Evolutionary conservation across 371 early-diverging fungal genomes (phyloP), one percentile per base, ranked within the genome.

Genomic region (Lichtheimia corymbifera): DNA sequence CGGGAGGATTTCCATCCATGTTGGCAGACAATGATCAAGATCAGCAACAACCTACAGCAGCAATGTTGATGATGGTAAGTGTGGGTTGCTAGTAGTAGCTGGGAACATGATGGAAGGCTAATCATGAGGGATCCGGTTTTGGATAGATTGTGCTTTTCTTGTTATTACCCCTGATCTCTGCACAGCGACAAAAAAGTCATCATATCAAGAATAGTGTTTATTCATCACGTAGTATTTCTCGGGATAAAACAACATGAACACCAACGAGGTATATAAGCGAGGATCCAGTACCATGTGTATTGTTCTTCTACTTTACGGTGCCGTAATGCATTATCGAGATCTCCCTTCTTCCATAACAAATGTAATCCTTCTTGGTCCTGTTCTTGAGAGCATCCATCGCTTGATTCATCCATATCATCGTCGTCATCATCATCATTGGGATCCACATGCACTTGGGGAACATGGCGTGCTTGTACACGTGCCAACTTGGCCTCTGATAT

Each of bases 351-450:
- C 67, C 67, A 67, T 13, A 67, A 41, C 27, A 67, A 59, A 44
- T 47, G 50, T 14, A 59, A 44, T 22, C 67, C 67, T 54, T 67
- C 67, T 22, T 67, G 53, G 14, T 67, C 63, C 17, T 62, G 63
- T 11, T 62, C 35, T 2, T 41, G 27, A 20, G 49, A 44, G 30
- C 43, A 42, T 55, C 5, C 27, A n/a, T 15, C 44, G 7, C 42
- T 18, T 2, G 45, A 44, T 24, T 44, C 45, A 41, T 50, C 59
- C 3, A 11, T 51, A 50, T 6, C 24, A 59, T 43, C 45, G 15
- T 59, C 52, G 24, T 51, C 50, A 7, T 59, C 59, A 22, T 44
- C 44, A 25, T 42, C 9, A 43, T 50, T 50, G 50, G 4, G 40
- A 42, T 42, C 35, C n/a, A 24, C 2, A 28, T 40, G 13, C 2